Percentiles rank a stretch among this genome's conserved stretches.
Conservation (phyloP, 495 filamentous ascomycete species). For the Penicillium coffeae region DNA sequence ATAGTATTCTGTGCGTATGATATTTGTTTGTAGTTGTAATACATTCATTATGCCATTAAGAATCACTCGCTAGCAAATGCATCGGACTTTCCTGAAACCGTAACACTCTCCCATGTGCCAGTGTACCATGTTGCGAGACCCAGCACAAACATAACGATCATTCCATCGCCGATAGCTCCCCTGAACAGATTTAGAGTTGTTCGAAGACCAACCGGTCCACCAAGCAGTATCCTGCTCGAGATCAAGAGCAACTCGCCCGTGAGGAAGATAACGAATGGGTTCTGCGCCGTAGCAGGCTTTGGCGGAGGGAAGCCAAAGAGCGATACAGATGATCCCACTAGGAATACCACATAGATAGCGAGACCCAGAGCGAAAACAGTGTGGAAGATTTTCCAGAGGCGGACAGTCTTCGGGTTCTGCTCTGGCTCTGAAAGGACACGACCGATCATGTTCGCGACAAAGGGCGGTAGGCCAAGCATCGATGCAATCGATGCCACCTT, state of each 20-base stretch:
- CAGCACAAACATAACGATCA: constrained; percentile 75
- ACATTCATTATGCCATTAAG: no score
- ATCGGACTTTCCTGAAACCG: background rate
- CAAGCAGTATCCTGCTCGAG: constrained; percentile 59
- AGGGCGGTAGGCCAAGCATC: constrained; percentile 42
- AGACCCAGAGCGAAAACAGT: constrained; percentile 66
- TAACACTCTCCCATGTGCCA: constrained; percentile 30
- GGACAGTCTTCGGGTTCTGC: constrained; percentile 42
- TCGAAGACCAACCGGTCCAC: constrained; percentile 41
- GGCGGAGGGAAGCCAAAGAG: constrained; percentile 46
- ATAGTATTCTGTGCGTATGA: background rate
- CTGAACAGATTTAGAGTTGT: constrained; percentile 56
- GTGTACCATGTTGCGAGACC: constrained; percentile 67
- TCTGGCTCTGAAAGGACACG: constrained; percentile 29
- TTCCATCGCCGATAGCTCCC: constrained; percentile 62
- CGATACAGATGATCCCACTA: constrained; percentile 34
- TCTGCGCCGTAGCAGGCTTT: constrained; percentile 62
- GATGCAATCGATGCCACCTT: constrained; percentile 28
- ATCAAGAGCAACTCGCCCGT: constrained; percentile 75
- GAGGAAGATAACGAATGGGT: constrained; percentile 73
- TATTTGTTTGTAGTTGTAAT: no score
- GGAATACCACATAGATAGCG: constrained; percentile 60
- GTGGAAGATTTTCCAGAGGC: constrained; percentile 75
- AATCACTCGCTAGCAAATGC: no score
- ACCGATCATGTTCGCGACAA: constrained; percentile 39